Conservation (phyloP, 164 flowering plant species). For the Annona squamosa region DNA sequence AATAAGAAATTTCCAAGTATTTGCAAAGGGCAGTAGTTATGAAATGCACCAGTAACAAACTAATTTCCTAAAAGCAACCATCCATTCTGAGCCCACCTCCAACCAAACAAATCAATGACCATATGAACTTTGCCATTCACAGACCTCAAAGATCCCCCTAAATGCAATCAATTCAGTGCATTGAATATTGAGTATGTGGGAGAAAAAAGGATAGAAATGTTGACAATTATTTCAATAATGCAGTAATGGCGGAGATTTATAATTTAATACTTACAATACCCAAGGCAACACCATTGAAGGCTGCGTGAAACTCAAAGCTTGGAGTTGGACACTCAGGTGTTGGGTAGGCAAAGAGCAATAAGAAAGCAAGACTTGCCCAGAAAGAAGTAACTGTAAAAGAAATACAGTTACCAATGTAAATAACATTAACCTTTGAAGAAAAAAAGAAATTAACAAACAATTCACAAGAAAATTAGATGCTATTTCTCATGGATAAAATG, state of each 20-base stretch:
- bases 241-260: background rate
- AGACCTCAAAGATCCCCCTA: background rate
- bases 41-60: background rate
- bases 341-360: constrained; percentile 94
- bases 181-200: background rate
- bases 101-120: background rate
- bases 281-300: constrained; percentile 88
- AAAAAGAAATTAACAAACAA: background rate
- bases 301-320: constrained; percentile 94
- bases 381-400: constrained; percentile 66
- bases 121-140: background rate
- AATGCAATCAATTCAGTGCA: background rate
- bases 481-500: background rate
- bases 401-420: constrained; percentile 2
- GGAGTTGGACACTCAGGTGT: constrained; percentile 97
- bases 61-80: background rate
- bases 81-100: background rate
- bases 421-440: constrained; percentile 1
- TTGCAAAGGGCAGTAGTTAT: background rate
- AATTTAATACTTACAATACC: constrained; percentile 71
- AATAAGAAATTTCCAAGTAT: background rate
- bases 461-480: background rate
- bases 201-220: background rate
- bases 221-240: background rate
- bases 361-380: constrained; percentile 73